These are phyloP conservation scores for Pleurotus citrinopileatus DNA, from an alignment of 768 basidiomycete genomes.

Conservation along the genomic window DNA sequence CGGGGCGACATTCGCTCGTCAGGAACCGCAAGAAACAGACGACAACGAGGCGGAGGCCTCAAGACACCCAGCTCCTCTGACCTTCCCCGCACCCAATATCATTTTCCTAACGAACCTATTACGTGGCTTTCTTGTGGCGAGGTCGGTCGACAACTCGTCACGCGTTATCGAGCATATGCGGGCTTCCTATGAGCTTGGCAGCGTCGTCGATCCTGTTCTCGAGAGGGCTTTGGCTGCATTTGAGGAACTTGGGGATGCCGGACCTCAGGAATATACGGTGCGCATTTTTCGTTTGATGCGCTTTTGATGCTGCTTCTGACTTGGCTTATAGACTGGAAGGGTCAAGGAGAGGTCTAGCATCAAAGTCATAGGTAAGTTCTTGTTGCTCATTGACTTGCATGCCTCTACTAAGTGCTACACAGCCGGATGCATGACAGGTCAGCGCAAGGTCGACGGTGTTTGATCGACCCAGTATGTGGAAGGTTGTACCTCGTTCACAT, in stretches of 20 bases:
- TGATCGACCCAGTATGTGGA: no score
- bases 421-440: background rate
- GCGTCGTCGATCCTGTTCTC: slow-evolving; percentile 20
- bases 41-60: no score
- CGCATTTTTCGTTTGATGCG: no score
- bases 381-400: background rate
- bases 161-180: slow-evolving; percentile 28
- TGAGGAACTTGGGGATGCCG: background rate
- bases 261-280: background rate
- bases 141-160: slow-evolving; percentile 25
- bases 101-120: slow-evolving; percentile 36
- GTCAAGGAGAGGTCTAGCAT: background rate
- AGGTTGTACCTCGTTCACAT: no score
- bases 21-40: no score
- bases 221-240: slow-evolving; percentile 15
- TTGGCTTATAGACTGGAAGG: background rate
- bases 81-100: slow-evolving; percentile 23
- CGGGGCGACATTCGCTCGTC: background rate
- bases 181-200: slow-evolving; percentile 22
- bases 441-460: no score
- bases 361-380: background rate
- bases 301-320: no score
- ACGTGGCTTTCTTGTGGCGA: slow-evolving; percentile 31
- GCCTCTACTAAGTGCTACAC: background rate
- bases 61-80: no score